Evolutionary conservation across 108 stramenopile species (phyloP), one percentile per base, ranked within the genome.

Genomic region (Stephanodiscus triporus): DNA sequence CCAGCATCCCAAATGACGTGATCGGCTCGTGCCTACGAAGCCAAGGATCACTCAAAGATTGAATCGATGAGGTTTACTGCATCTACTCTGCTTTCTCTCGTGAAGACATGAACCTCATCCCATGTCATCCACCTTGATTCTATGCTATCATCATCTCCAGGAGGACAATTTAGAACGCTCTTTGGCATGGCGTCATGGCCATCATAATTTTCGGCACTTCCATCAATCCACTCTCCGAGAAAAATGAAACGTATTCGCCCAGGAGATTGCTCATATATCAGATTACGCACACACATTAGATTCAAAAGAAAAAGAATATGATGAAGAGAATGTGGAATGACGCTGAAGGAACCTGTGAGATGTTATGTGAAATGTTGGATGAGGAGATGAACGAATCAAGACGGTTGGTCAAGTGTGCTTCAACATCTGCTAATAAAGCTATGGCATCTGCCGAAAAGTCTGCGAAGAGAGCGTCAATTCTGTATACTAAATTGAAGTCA

Each of bases 11-110:
- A 26, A 63, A 73, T 40, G 63, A 73, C 34, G 72, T 73, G 14
- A 57, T 16, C 10, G 72, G 72, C 30, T 73, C 72, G 17, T 73
- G 72, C n/a, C 43, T 62, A 64, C 72, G 63, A 14, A 73, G 48
- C 72, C 72, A 64, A 32, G 51, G 63, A 30, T 73, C 51, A 37
- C 37, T 38, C 68, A 53, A 5, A 4, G 5, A 34, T 34, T n/a
- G n/a, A n/a, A n/a, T n/a, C n/a, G n/a, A n/a, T n/a, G n/a, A n/a
- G n/a, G n/a, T n/a, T n/a, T 24, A 26, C 34, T 26, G 37, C 11
- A 42, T 9, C 26, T 36, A 48, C 11, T 40, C 4, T 50, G 24
- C 2, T 60, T 27, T 7, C 48, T 0, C n/a, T 58, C 51, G 11
- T 22, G 27, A 16, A 73, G 19, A 63, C 59, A 48, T 63, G 61